phyloP scores from a whole-genome alignment of 768 basidiomycete genomes.

The Termitomyces sp. region DNA sequence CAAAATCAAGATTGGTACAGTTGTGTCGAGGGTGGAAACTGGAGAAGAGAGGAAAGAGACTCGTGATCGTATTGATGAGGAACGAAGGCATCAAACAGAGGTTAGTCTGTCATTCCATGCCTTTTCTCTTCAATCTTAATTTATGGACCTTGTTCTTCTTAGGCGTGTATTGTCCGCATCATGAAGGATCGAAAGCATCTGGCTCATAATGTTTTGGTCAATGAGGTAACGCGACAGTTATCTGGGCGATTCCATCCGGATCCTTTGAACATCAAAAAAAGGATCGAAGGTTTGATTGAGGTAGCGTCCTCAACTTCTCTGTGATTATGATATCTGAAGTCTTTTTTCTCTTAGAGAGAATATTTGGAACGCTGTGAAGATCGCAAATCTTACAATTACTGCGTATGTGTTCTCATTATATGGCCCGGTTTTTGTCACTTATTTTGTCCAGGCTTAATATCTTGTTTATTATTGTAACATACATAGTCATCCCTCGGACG shows the following conservation, averaged over 20 bases:
- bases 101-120: conserved; percentile 36
- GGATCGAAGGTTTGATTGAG: conserved; percentile 91
- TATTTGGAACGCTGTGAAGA: conserved; percentile 90
- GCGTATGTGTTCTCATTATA: conserved; percentile 30
- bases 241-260: conserved; percentile 82
- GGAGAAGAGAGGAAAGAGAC: conserved; percentile 89
- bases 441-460: conserved; percentile 14
- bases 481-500: conserved; percentile 1
- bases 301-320: conserved; percentile 34
- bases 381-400: conserved; percentile 83
- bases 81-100: conserved; percentile 85
- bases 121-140: background rate
- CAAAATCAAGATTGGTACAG: conserved; percentile 89
- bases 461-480: conserved; percentile 9
- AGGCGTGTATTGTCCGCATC: conserved; percentile 96
- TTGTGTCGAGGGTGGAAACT: conserved; percentile 85
- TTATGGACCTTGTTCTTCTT: conserved; percentile 2
- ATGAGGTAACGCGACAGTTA: conserved; percentile 87
- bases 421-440: background rate
- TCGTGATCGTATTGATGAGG: conserved; percentile 84
- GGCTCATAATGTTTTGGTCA: conserved; percentile 82
- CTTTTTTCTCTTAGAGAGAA: conserved; percentile 57
- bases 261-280: conserved; percentile 84
- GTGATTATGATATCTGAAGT: background rate
- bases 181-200: conserved; percentile 96